phyloP scores from a whole-genome alignment of 2,329 filamentous ascomycete species.

The Lizonia empirigonia region DNA sequence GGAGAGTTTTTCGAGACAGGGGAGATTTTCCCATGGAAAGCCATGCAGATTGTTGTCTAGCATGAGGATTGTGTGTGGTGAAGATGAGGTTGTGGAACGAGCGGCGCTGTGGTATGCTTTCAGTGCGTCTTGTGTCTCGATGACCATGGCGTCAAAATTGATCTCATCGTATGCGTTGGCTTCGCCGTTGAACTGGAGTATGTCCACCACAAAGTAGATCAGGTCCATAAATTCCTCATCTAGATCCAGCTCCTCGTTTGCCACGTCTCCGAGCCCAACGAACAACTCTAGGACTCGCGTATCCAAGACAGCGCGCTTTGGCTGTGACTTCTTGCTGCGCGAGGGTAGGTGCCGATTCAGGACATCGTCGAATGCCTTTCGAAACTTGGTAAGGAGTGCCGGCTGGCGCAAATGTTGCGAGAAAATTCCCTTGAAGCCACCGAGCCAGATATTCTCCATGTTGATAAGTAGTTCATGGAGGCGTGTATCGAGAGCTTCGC shows the following conservation, averaged over 20 bases:
- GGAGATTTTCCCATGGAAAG: conserved; percentile 95
- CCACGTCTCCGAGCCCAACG: conserved; percentile 78
- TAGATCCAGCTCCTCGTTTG: conserved; percentile 70
- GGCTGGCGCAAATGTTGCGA: conserved; percentile 70
- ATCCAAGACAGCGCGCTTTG: conserved; percentile 61
- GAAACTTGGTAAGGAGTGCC: conserved; percentile 74
- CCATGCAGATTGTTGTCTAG: conserved; percentile 88
- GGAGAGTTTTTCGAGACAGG: conserved; percentile 77
- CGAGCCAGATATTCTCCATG: conserved; percentile 92
- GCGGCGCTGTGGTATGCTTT: conserved; percentile 71
- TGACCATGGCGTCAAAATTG: conserved; percentile 88
- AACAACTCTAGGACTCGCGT: conserved; percentile 82
- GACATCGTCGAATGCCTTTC: conserved; percentile 76
- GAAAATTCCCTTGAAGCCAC: conserved; percentile 94
- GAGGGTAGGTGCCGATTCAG: conserved; percentile 87
- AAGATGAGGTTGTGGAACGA: conserved; percentile 44
- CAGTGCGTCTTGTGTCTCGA: conserved; percentile 86
- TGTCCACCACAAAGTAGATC: conserved; percentile 94
- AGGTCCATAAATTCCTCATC: conserved; percentile 92
- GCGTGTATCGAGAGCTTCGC: conserved; percentile 77
- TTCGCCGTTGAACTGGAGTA: conserved; percentile 95
- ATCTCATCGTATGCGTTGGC: conserved; percentile 97
- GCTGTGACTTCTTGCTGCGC: conserved; percentile 65
- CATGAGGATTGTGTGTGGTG: conserved; percentile 80
- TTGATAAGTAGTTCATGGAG: conserved; percentile 79